Evolutionary conservation across 352 stramenopile genomes (phyloP).

Genomic region (Discostella stelligera): DNA sequence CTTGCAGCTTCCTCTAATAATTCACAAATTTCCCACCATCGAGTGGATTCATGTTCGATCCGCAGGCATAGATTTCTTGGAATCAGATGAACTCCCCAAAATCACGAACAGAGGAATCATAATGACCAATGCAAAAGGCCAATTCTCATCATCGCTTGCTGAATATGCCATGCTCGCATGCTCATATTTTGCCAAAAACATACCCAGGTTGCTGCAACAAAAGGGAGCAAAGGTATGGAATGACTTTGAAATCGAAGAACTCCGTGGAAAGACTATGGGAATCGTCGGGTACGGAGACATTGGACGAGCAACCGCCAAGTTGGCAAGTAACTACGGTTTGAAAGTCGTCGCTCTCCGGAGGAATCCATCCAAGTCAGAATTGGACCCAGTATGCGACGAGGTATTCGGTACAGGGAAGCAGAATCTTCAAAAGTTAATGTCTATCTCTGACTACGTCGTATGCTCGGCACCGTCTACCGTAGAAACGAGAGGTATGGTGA

Average conservation of each 20-base stretch:
- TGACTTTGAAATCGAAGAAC: slow-evolving; percentile 73
- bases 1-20: slow-evolving; percentile 46
- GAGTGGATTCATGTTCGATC: slow-evolving; percentile 83
- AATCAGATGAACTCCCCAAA: slow-evolving; percentile 64
- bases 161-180: slow-evolving; percentile 81
- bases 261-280: slow-evolving; percentile 61
- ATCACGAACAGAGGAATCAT: slow-evolving; percentile 41
- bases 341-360: slow-evolving; percentile 72
- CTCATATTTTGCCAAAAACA: slow-evolving; percentile 83
- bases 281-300: slow-evolving; percentile 84
- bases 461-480: slow-evolving; percentile 70
- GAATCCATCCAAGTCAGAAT: slow-evolving; percentile 50
- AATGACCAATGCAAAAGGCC: slow-evolving; percentile 82
- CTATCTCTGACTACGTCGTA: slow-evolving; percentile 76
- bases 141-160: slow-evolving; percentile 75
- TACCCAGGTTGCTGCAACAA: slow-evolving; percentile 71
- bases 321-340: slow-evolving; percentile 83
- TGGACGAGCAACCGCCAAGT: slow-evolving; percentile 67
- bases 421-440: slow-evolving; percentile 47
- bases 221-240: slow-evolving; percentile 77
- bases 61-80: slow-evolving; percentile 82
- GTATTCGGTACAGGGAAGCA: slow-evolving; percentile 64
- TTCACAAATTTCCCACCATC: slow-evolving; percentile 71
- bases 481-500: slow-evolving; percentile 68
- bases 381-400: slow-evolving; percentile 76